Conservation (phyloP, 176 grass and related monocot species). For the Aegilops bicornis region DNA sequence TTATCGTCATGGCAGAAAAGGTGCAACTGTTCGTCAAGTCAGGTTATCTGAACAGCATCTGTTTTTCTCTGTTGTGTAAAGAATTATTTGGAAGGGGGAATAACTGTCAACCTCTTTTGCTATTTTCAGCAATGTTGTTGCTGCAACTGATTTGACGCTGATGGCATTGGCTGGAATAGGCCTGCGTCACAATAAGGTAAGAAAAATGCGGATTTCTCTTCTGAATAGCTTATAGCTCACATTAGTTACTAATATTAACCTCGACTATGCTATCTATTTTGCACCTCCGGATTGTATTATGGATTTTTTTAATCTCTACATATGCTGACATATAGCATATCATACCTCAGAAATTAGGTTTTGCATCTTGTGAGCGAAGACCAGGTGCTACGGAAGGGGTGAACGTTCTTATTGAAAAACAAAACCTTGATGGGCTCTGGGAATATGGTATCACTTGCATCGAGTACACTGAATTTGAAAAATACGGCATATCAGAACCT, state of each 20-base stretch:
- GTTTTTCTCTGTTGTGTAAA: conserved; percentile 5
- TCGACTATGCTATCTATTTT: conserved; percentile 13
- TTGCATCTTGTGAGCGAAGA: conserved; percentile 90
- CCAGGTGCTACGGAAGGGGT: conserved; percentile 92
- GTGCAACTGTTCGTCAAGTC: conserved; percentile 95
- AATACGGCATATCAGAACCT: conserved; percentile 75
- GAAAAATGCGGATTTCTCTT: background rate
- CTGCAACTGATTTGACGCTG: conserved; percentile 93
- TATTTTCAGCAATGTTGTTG: conserved; percentile 94
- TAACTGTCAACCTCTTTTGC: conserved; percentile 21
- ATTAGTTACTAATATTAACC: background rate
- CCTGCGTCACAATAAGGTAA: conserved; percentile 77
- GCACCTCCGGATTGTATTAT: background rate
- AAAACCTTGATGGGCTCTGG: conserved; percentile 69
- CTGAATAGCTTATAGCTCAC: too few relatives aligned
- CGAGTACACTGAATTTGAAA: conserved; percentile 98
- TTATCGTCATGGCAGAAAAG: conserved; percentile 74
- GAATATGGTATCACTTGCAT: conserved; percentile 95
- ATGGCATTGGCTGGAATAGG: conserved; percentile 93
- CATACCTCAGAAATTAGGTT: conserved; percentile 95
- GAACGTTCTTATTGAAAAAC: conserved; percentile 94
- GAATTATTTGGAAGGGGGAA: conserved; percentile 2
- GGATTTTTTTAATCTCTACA: background rate
- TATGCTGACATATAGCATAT: background rate
- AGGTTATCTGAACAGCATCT: conserved; percentile 42